Conservation (phyloP, 257 asterid species). For the Penstemon barbatus region DNA sequence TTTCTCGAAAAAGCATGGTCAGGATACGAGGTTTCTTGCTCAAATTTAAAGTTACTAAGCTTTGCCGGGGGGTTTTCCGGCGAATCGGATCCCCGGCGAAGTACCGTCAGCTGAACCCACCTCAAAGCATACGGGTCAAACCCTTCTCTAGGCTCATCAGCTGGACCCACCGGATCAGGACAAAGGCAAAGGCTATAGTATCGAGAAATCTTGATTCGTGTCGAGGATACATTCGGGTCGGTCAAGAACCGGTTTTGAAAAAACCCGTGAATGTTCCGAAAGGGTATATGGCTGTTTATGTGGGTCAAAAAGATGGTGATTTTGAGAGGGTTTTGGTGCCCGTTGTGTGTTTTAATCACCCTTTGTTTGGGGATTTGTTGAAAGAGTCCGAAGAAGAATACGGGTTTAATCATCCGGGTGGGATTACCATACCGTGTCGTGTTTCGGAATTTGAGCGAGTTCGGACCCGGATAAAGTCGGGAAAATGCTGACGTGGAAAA, state of each 20-base stretch:
- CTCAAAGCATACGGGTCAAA: constrained; percentile 19
- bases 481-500: constrained; percentile 39
- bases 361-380: constrained; percentile 69
- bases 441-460: constrained; percentile 88
- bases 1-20: too few species aligned
- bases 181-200: constrained; percentile 56
- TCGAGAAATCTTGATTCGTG: constrained; percentile 27
- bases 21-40: too few species aligned
- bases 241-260: constrained; percentile 42
- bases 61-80: too few species aligned
- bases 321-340: constrained; percentile 68
- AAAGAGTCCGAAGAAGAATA: constrained; percentile 69
- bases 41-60: too few species aligned
- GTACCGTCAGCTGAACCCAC: constrained; percentile 36
- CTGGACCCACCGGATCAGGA: constrained; percentile 50
- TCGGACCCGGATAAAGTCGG: constrained; percentile 74
- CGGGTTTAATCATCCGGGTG: constrained; percentile 85
- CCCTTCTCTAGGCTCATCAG: constrained; percentile 40
- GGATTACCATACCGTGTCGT: constrained; percentile 84
- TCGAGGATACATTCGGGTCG: constrained; percentile 47
- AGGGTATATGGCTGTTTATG: constrained; percentile 81
- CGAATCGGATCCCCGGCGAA: constrained; percentile 25
- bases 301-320: constrained; percentile 71
- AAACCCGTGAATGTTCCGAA: constrained; percentile 48
- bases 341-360: constrained; percentile 70